These are phyloP conservation scores for Pythium phragmiticola DNA, from an alignment of 352 stramenopile genomes.

Conservation along the genomic window DNA sequence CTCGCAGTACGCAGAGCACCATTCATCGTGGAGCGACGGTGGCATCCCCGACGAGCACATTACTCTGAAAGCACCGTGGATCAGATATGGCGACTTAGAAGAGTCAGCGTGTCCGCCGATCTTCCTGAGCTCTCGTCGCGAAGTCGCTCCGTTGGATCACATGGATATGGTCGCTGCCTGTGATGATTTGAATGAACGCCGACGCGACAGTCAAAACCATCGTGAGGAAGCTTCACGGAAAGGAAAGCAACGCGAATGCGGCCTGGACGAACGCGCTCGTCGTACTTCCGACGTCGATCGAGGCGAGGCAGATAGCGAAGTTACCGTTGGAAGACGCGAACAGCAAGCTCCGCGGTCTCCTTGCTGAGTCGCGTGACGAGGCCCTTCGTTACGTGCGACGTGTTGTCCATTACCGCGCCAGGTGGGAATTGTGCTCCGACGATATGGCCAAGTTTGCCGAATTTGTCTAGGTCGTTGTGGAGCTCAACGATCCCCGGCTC, in stretches of 20 bases:
- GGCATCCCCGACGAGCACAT: neutral
- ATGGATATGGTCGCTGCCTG: no score
- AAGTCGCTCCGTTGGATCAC: neutral
- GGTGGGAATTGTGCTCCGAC: neutral
- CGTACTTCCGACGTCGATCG: neutral
- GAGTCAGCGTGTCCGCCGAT: neutral
- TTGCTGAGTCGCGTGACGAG: neutral
- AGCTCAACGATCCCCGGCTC: neutral
- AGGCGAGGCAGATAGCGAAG: neutral
- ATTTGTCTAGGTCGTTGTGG: neutral
- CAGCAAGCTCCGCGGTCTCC: neutral
- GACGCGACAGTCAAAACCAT: neutral
- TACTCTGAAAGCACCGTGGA: neutral
- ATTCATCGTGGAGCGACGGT: neutral
- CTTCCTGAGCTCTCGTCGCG: neutral
- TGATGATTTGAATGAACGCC: neutral
- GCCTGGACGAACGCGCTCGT: neutral
- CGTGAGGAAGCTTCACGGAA: neutral
- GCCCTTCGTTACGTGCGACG: neutral
- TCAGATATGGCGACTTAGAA: neutral
- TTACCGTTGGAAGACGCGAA: neutral
- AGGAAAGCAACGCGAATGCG: neutral
- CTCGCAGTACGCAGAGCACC: neutral
- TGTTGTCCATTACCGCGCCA: neutral
- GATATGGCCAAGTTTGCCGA: neutral